Base-by-base conservation (phyloP, 768 basidiomycete genomes). In the Saitozyma podzolica region DNA sequence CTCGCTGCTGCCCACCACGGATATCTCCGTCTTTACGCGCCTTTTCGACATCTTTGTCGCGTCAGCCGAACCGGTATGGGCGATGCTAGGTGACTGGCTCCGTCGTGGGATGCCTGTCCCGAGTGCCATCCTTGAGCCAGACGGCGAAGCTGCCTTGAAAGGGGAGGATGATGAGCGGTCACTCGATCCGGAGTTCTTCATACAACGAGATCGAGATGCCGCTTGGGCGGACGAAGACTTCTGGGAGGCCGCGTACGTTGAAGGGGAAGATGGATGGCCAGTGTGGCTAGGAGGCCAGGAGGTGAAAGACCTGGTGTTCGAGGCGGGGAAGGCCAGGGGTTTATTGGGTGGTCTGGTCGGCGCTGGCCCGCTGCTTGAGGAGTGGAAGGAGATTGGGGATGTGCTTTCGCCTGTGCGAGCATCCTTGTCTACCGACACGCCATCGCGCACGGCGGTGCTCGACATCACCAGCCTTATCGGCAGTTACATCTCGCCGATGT, bases 201-300 rank as follows among this genome's bases (percentile, higher is more conserved):
- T 76, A 45, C 49, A 62, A 17, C 47, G 69, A 20, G 70, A 76
- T 58, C 45, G 64, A 39, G 74, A 76, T 58, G 72, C 73, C 43
- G 64, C 68, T 11, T 76, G 74, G 74, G 62, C 62, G 5, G 74
- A 76, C 49, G 74, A 76, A 56, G 74, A 76, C 56, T 76, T 76
- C 49, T 73, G 70, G 68, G 72, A 71, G 42, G 54, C 57, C 29
- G 72, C 63, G 2, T 76, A 63, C 50, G 52, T 73, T 14, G 59
- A 63, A 0, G 54, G 49, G 17, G 56, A 58, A 10, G 58, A 66
- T 7, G 74, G 69, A 48, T 76, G 67, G 67, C 72, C 74, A 5
- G 50, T 59, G 3, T 76, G 71, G 69, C 47, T 76, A 7, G 62
- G 53, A 0, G 42, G 42, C 6, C 64, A 57, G 39, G 53, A 56